Conservation (phyloP, 2,329 filamentous ascomycete species). For the Fusarium sulawesiense region DNA sequence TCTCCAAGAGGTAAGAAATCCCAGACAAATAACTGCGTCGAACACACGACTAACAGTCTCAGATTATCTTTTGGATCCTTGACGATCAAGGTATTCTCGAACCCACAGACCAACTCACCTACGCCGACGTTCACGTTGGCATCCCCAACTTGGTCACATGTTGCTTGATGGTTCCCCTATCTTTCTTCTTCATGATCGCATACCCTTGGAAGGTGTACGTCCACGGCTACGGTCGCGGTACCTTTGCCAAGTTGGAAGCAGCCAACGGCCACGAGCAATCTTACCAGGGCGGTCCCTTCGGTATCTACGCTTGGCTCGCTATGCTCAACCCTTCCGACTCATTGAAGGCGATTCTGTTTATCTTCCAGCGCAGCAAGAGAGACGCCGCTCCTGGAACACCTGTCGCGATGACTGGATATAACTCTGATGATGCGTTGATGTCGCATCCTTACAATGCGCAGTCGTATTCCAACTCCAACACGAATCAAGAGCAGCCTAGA, state of each 20-base stretch:
- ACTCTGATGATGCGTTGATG: constrained; percentile 5
- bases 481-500: background rate
- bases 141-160: constrained; percentile 39
- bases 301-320: constrained; percentile 29
- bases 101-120: constrained; percentile 32
- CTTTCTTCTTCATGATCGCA: constrained; percentile 33
- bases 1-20: constrained; percentile 25
- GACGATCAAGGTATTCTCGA: constrained; percentile 20
- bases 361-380: background rate
- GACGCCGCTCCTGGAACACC: background rate
- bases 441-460: constrained; percentile 12
- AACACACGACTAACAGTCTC: background rate
- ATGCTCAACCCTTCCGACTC: constrained; percentile 37
- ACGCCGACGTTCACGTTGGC: constrained; percentile 37
- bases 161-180: constrained; percentile 36
- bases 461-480: background rate
- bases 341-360: constrained; percentile 28
- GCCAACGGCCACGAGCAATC: background rate
- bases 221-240: constrained; percentile 7
- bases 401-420: constrained; percentile 18
- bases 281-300: constrained; percentile 34
- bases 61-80: constrained; percentile 37
- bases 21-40: rapidly evolving
- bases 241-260: constrained; percentile 16
- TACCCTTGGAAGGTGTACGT: constrained; percentile 39